Evolutionary conservation across 176 grass and related monocot genomes (phyloP).

Genomic region (bread wheat (Triticum aestivum)): IWGSC_CS_RefSeq_v2.1 NC_057806.1:692474489-692474988

Average conservation of each 20-base stretch:
- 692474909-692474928: constrained; percentile 91
- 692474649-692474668: constrained; percentile 27
- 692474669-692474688: constrained; percentile 66
- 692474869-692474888: constrained; percentile 31
- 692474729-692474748: constrained; percentile 22
- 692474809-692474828: constrained; percentile 18
- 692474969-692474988: constrained; percentile 74
- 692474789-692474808: constrained; percentile 33
- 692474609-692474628: background rate
- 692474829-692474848: constrained; percentile 34
- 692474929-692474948: constrained; percentile 87
- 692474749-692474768: background rate
- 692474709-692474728: background rate
- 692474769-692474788: constrained; percentile 49
- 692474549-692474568: background rate
- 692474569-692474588: background rate
- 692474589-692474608: background rate
- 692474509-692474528: background rate
- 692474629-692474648: background rate
- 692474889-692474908: constrained; percentile 21
- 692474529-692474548: background rate
- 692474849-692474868: constrained; percentile 85
- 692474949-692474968: constrained; percentile 51
- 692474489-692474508: background rate
- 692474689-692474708: background rate